Percentiles rank a stretch among this genome's conserved stretches.
Conservation (phyloP, 1,139 yeast species). For the Scheffersomyces titani region DNA sequence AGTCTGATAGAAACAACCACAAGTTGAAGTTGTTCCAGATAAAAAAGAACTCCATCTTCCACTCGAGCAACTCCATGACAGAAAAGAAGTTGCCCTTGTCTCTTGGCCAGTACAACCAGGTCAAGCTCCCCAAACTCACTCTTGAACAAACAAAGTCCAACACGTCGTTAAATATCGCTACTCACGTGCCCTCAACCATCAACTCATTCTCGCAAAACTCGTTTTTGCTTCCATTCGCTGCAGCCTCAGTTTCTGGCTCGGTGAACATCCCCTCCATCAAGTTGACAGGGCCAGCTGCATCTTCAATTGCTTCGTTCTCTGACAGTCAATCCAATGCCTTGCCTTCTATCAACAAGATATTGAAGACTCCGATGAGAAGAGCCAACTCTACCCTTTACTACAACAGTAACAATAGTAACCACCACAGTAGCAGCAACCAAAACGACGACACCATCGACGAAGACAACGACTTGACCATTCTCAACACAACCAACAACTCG, state of each 20-base stretch:
- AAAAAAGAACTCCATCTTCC: slow-evolving; percentile 31
- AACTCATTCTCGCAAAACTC: slow-evolving; percentile 3
- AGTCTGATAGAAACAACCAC: slow-evolving; percentile 10
- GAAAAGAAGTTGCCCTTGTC: slow-evolving; percentile 10
- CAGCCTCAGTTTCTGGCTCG: slow-evolving; percentile 3
- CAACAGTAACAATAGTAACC: slow-evolving; percentile 6
- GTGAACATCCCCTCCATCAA: slow-evolving; percentile 1
- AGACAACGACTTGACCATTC: slow-evolving; percentile 24
- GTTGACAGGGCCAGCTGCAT: not conserved
- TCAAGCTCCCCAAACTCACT: slow-evolving; percentile 11
- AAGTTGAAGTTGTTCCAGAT: slow-evolving; percentile 36
- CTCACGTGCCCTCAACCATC: slow-evolving; percentile 1
- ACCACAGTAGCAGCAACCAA: slow-evolving; percentile 11
- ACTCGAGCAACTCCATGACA: slow-evolving; percentile 13
- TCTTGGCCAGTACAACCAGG: slow-evolving; percentile 3
- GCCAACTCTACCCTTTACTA: slow-evolving; percentile 27
- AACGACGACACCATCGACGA: slow-evolving; percentile 43
- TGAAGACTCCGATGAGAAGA: slow-evolving; percentile 47
- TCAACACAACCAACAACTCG: slow-evolving; percentile 18
- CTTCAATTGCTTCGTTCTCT: not conserved
- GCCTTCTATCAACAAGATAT: slow-evolving; percentile 47
- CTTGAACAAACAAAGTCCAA: not conserved
- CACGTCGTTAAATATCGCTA: slow-evolving; percentile 1
- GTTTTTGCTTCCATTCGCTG: slow-evolving; percentile 7
- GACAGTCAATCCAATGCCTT: slow-evolving; percentile 9